phyloP scores from a whole-genome alignment of 1,139 yeast species.

The Pichia sp. region DNA sequence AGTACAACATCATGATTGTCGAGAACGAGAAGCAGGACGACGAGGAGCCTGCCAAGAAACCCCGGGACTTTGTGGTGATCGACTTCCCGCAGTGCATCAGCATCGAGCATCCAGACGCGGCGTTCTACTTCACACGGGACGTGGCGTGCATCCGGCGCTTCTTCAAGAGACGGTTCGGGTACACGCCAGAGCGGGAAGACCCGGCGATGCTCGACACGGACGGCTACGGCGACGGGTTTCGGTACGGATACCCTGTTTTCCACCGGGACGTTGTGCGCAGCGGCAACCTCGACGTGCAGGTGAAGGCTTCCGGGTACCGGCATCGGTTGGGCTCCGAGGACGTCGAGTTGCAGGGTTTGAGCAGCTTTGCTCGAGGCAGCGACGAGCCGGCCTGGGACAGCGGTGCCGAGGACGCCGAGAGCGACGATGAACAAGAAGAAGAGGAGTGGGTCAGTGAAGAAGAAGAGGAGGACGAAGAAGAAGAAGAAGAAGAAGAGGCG shows the following conservation, averaged over 20 bases:
- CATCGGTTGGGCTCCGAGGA: conserved; percentile 57
- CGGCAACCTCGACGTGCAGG: conserved; percentile 71
- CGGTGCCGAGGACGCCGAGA: conserved; percentile 27
- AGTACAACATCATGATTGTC: conserved; percentile 85
- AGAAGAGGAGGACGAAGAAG: conserved; percentile 32
- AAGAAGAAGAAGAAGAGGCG: conserved; percentile 32
- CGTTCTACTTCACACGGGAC: conserved; percentile 82
- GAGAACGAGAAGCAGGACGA: conserved; percentile 40
- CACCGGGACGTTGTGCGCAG: conserved; percentile 66
- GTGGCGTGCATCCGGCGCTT: conserved; percentile 83
- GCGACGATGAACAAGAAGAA: conserved; percentile 25
- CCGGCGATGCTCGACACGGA: conserved; percentile 67
- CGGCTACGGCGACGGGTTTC: conserved; percentile 76
- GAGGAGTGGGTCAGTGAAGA: conserved; percentile 32
- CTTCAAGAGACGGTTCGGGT: conserved; percentile 73
- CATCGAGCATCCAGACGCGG: conserved; percentile 85
- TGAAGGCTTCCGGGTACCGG: conserved; percentile 87
- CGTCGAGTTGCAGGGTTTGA: conserved; percentile 58
- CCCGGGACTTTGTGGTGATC: conserved; percentile 74
- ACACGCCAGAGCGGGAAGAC: conserved; percentile 55
- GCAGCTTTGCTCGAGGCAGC: conserved; percentile 37
- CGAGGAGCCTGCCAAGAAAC: conserved; percentile 32
- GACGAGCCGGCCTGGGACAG: conserved; percentile 28
- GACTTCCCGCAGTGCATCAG: conserved; percentile 99
- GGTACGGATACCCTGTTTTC: conserved; percentile 76